A percentile compares a stretch with the other conserved stretches of the same genome.
Evolutionary conservation across 805 yeast genomes (phyloP).

Genomic region (Candida namnaoensis): DNA sequence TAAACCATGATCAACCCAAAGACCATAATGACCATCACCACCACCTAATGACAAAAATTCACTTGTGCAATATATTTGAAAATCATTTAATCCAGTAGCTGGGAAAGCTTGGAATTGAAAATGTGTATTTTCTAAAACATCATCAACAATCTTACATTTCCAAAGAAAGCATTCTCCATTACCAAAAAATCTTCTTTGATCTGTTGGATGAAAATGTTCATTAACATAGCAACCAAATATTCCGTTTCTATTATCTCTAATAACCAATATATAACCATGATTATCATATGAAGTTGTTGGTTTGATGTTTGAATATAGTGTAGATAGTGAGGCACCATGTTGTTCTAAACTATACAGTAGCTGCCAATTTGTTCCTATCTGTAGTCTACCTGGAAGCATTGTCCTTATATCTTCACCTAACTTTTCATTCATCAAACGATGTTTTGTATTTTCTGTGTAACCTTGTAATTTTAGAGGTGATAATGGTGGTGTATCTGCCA

Average conservation of each 20-base stretch:
- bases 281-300: slow-evolving; percentile 34
- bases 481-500: slow-evolving; percentile 27
- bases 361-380: slow-evolving; percentile 70
- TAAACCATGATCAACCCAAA: slow-evolving; percentile 76
- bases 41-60: slow-evolving; percentile 81
- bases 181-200: slow-evolving; percentile 72
- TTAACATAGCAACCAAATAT: slow-evolving; percentile 76
- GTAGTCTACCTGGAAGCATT: slow-evolving; percentile 71
- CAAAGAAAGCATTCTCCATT: slow-evolving; percentile 94
- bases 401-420: slow-evolving; percentile 69
- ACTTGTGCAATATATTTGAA: slow-evolving; percentile 72
- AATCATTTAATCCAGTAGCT: slow-evolving; percentile 84
- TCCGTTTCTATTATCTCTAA: slow-evolving; percentile 55
- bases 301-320: slow-evolving; percentile 53
- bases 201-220: slow-evolving; percentile 64
- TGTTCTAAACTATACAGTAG: slow-evolving; percentile 81
- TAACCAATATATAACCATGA: slow-evolving; percentile 66
- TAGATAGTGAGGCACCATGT: slow-evolving; percentile 80
- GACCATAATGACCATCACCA: slow-evolving; percentile 87
- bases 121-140: slow-evolving; percentile 2
- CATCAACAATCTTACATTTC: slow-evolving; percentile 45
- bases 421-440: slow-evolving; percentile 45
- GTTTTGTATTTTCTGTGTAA: slow-evolving; percentile 47
- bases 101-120: slow-evolving; percentile 69
- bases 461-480: slow-evolving; percentile 54